Conservation (phyloP, 805 yeast species). For the Pichia scutulata region DNA sequence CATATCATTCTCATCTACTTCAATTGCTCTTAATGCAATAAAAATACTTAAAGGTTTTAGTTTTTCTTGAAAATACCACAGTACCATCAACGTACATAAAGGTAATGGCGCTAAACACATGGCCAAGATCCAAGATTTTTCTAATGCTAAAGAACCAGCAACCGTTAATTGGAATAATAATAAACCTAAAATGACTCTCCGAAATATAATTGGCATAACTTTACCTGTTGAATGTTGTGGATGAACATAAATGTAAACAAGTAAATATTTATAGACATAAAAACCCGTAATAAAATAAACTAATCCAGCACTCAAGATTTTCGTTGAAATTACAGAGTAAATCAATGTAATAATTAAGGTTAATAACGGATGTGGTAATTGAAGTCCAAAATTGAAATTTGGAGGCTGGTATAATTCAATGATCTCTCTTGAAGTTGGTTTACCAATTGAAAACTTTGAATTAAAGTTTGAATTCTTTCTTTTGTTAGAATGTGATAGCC, state of each 20-base stretch:
- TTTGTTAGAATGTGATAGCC: conserved; percentile 20
- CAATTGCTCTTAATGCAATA: conserved; percentile 80
- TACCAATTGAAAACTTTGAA: background rate
- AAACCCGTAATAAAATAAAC: conserved; percentile 80
- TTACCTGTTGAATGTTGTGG: conserved; percentile 96
- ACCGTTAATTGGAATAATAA: conserved; percentile 82
- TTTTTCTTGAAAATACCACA: conserved; percentile 76
- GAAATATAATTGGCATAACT: conserved; percentile 87
- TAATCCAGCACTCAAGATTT: conserved; percentile 77
- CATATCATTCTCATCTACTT: conserved; percentile 31
- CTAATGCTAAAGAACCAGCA: conserved; percentile 79
- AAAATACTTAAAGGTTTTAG: conserved; percentile 75
- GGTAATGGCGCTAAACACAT: conserved; percentile 72
- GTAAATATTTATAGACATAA: conserved; percentile 84
- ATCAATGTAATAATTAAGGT: conserved; percentile 78
- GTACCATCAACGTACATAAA: conserved; percentile 50
- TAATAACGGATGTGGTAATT: conserved; percentile 84
- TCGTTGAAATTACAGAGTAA: conserved; percentile 84
- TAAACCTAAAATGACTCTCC: conserved; percentile 76
- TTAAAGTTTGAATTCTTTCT: conserved; percentile 31
- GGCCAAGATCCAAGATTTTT: conserved; percentile 71
- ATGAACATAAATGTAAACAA: conserved; percentile 85
- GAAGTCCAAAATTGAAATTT: conserved; percentile 83
- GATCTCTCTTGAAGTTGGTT: conserved; percentile 75
- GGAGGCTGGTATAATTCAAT: conserved; percentile 77